Percentiles rank a stretch among this genome's conserved stretches.
phyloP scores from a whole-genome alignment of 345 rosid genomes.

The Eucalyptus pauciflora region DNA sequence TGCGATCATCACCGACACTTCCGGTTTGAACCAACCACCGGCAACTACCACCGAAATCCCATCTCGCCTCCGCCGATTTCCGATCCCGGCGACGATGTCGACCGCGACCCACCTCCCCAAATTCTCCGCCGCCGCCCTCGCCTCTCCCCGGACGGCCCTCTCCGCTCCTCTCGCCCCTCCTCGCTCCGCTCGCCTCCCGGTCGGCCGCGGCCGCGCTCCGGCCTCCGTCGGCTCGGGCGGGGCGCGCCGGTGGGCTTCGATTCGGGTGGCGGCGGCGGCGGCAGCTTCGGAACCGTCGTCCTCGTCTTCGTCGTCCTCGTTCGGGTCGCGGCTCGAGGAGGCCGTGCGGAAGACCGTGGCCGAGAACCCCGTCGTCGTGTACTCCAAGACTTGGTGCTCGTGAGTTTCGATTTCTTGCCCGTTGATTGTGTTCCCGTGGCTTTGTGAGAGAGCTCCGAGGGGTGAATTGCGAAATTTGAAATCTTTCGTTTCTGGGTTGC shows the following conservation, averaged over 20 bases:
- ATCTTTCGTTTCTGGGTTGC: neutral
- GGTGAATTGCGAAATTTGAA: neutral
- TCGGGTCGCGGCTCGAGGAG: constrained; percentile 80
- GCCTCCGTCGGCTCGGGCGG: constrained; percentile 2
- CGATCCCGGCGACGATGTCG: constrained; percentile 32
- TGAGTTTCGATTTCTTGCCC: constrained; percentile 15
- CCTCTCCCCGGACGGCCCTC: constrained; percentile 7
- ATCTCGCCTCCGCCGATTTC: neutral
- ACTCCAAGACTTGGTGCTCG: constrained; percentile 98
- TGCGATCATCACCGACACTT: neutral
- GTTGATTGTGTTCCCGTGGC: neutral
- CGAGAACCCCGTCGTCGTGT: constrained; percentile 78
- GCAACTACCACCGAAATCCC: neutral
- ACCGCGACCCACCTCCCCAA: constrained; percentile 21
- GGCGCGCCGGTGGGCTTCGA: constrained; percentile 14
- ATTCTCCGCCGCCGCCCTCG: constrained; percentile 16
- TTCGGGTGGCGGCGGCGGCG: constrained; percentile 25
- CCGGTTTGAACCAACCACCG: neutral
- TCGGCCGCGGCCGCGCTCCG: neutral
- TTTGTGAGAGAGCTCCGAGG: neutral
- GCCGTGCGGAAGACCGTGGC: constrained; percentile 51
- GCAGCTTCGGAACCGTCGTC: constrained; percentile 9
- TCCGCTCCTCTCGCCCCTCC: constrained; percentile 4
- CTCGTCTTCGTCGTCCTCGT: constrained; percentile 27
- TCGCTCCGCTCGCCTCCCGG: neutral